These are phyloP conservation scores for Aspergillus udagawae DNA, from an alignment of 2,329 filamentous ascomycete genomes.

Conservation along the genomic window DNA sequence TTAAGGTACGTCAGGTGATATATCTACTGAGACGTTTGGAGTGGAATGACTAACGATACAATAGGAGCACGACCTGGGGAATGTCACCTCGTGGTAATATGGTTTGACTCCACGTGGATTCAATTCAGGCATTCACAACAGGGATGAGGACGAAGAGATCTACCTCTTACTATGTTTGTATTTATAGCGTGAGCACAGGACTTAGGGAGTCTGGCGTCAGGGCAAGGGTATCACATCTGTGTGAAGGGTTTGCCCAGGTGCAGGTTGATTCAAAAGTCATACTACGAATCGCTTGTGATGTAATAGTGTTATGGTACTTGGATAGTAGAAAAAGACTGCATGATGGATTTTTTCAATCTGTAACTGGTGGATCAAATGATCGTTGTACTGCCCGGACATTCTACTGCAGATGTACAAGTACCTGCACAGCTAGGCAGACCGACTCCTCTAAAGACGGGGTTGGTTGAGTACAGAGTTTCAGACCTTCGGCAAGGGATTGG, in stretches of 20 bases:
- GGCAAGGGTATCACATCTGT: background rate
- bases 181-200: constrained; percentile 19
- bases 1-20: constrained; percentile 58
- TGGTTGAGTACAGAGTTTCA: background rate
- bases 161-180: constrained; percentile 9
- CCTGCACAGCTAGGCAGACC: background rate
- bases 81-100: constrained; percentile 28
- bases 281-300: background rate
- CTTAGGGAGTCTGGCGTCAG: constrained; percentile 8
- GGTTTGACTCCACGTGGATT: background rate
- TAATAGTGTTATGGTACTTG: background rate
- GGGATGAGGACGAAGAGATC: background rate
- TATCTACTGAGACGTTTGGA: background rate
- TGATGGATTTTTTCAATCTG: background rate
- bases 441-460: background rate
- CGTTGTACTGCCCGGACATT: background rate
- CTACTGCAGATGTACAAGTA: background rate
- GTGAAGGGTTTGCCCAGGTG: background rate
- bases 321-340: background rate
- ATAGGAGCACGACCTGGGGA: constrained; percentile 38
- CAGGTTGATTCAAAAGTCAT: background rate
- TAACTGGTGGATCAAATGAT: background rate
- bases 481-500: background rate
- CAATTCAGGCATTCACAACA: background rate
- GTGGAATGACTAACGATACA: constrained; percentile 9